Percentiles rank a stretch among this genome's conserved stretches.
Evolutionary conservation across 257 asterid species (phyloP).

Genomic region (Mitragyna speciosa): DNA sequence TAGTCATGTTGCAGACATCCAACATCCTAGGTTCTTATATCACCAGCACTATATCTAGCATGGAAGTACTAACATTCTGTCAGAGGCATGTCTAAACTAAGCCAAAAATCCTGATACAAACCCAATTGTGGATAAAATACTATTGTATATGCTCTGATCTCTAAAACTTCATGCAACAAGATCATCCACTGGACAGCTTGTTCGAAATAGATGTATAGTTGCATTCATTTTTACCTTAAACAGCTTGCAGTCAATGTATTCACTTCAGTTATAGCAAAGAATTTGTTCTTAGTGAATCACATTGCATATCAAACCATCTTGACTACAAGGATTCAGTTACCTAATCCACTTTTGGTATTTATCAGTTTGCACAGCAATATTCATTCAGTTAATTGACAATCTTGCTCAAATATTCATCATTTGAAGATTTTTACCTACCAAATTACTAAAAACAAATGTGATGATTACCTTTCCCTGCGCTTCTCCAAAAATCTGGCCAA

Average conservation of each 20-base stretch:
- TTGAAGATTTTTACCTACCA: neutral
- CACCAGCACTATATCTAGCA: too few relatives aligned
- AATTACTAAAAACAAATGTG: neutral
- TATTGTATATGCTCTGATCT: neutral
- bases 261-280: neutral
- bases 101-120: neutral
- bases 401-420: neutral
- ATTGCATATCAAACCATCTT: neutral
- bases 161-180: neutral
- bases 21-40: neutral
- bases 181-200: neutral
- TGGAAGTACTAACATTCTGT: neutral
- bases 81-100: neutral
- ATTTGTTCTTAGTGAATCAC: neutral
- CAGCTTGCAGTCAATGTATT: neutral
- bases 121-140: neutral
- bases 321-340: neutral
- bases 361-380: neutral
- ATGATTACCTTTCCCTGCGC: slow-evolving; percentile 80
- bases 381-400: neutral
- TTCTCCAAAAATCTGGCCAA: slow-evolving; percentile 89
- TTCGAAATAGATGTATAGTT: neutral
- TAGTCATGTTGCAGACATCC: neutral
- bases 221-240: neutral
- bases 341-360: neutral